Conservation (phyloP, 73 alveolate genomes). For the Paramecium sonneborni region DNA sequence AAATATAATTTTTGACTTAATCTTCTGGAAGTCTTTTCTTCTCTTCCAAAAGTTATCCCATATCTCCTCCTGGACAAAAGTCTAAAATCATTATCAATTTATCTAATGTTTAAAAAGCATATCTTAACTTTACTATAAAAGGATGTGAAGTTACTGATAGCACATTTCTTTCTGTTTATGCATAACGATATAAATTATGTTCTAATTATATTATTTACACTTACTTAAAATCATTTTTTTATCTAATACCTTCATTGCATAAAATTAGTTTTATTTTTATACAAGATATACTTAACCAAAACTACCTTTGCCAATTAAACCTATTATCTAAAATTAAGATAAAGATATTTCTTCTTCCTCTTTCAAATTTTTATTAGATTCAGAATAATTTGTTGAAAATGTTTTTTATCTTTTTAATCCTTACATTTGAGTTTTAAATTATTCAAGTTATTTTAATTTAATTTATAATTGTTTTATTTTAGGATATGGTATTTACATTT, state of each 20-base stretch:
- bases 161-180: conserved; percentile 94
- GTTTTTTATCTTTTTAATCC: conserved; percentile 32
- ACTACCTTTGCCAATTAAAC: conserved; percentile 88
- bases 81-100: conserved; percentile 84
- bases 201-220: conserved; percentile 8
- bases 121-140: conserved; percentile 83
- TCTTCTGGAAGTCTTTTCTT: conserved; percentile 90
- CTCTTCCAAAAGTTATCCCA: conserved; percentile 80
- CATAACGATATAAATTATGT: conserved; percentile 86
- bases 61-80: conserved; percentile 96
- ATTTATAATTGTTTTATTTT: not conserved
- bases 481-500: not conserved
- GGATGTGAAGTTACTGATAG: conserved; percentile 84
- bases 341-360: conserved; percentile 59
- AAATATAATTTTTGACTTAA: conserved; percentile 83
- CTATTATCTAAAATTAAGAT: conserved; percentile 19
- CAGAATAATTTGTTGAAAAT: conserved; percentile 36
- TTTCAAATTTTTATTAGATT: not conserved
- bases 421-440: not conserved
- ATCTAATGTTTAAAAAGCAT: conserved; percentile 89
- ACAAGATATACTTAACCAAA: conserved; percentile 88
- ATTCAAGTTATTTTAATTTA: not conserved
- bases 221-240: conserved; percentile 66
- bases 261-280: conserved; percentile 71
- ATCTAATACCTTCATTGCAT: conserved; percentile 69